Base-by-base conservation (phyloP, 768 basidiomycete genomes). In the Rhodotorula babjevae region DNA sequence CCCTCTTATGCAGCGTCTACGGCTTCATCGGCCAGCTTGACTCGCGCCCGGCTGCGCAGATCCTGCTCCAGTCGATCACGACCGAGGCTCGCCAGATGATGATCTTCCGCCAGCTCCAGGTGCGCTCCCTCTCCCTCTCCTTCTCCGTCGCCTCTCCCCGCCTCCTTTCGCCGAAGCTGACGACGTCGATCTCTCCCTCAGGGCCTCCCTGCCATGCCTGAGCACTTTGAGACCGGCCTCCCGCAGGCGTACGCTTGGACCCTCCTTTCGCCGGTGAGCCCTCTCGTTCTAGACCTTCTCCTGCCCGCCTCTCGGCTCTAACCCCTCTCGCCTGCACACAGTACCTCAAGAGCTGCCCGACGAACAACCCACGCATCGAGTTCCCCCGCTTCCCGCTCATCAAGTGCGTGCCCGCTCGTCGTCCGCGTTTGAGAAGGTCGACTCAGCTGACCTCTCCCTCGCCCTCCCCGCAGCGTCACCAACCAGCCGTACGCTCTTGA, bases 21-120 rank as follows among this genome's bases (percentile, higher is more conserved):
- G 87, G 88, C 16, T 89, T 89, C 83, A 79, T 89, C n/a, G 82
- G 84, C 63, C 87, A 87, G 78, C 84, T 90, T 52, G 82, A 88
- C 79, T 86, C 86, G 31, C 83, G 86, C 47, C 83, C 85, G 5
- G 76, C 84, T 1, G 87, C 87, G 3, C 79, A 83, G 60, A 79
- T 88, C 21, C 81, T 89, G 25, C 77, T 85, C 14, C 85, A 88
- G 77, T 82, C 84, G 14, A 87, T 89, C 75, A 82, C 86, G 0
- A 87, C 85, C 21, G 87, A 89, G 80, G 85, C 85, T 29, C 81
- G 88, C 16, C 88, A 89, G 80, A 86, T 89, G 81, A 84, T 87
- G 84, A 82, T 84, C 59, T 87, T 89, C 83, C 79, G 88, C 10
- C 87, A 88, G 79, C 84, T 87, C 60, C 83, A 85, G 63, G 87